phyloP scores from a whole-genome alignment of 2,329 filamentous ascomycete species.

The Hymenoscyphus salicellus region DNA sequence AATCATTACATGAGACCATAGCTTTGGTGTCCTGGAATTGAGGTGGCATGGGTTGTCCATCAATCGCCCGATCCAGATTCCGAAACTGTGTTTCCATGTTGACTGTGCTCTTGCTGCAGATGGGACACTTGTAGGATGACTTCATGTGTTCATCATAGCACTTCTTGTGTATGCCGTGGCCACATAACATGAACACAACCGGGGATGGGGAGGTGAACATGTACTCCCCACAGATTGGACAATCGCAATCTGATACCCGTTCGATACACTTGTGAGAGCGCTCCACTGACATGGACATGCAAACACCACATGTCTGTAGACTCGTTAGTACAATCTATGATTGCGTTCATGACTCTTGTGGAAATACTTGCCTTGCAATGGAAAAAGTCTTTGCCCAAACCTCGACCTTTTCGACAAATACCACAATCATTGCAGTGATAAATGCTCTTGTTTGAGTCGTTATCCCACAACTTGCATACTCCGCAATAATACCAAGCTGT shows the following conservation, averaged over 20 bases:
- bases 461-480: constrained; percentile 96
- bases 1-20: constrained; percentile 91
- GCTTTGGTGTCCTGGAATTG: constrained; percentile 79
- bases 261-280: constrained; percentile 91
- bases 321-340: constrained; percentile 7
- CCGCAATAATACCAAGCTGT: constrained; percentile 89
- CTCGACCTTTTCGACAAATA: constrained; percentile 86
- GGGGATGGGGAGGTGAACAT: constrained; percentile 88
- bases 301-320: constrained; percentile 78
- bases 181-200: constrained; percentile 92
- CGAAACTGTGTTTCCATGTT: constrained; percentile 97
- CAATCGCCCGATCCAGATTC: constrained; percentile 82
- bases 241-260: constrained; percentile 89
- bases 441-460: constrained; percentile 83
- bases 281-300: constrained; percentile 84
- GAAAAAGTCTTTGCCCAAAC: constrained; percentile 93
- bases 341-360: background rate
- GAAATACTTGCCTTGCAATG: constrained; percentile 78
- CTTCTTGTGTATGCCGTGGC: constrained; percentile 88
- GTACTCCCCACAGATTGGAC: constrained; percentile 94
- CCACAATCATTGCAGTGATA: constrained; percentile 97
- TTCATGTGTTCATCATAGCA: constrained; percentile 89
- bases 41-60: constrained; percentile 84
- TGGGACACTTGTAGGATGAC: constrained; percentile 90
- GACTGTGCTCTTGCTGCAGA: constrained; percentile 92